These are phyloP conservation scores for Lotus japonicus DNA, from an alignment of 306 rosid genomes.

Conservation along the genomic window DNA sequence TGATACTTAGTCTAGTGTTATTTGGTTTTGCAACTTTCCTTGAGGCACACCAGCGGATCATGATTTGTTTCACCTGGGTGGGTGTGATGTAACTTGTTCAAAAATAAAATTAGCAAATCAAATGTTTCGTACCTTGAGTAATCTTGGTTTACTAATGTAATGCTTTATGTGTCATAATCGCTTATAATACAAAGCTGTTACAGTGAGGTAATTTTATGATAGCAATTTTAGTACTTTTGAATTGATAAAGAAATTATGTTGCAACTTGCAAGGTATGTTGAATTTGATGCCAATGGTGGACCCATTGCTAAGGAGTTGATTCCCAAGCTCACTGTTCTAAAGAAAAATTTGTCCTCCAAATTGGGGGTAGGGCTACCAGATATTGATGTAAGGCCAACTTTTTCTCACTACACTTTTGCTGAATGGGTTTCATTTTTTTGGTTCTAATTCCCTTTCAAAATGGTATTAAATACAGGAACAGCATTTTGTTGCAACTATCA, in stretches of 20 bases:
- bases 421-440: background rate
- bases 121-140: background rate
- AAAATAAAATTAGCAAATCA: background rate
- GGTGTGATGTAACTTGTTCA: background rate
- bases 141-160: background rate
- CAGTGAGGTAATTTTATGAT: background rate
- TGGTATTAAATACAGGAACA: conserved; percentile 37
- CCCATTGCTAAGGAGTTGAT: conserved; percentile 58
- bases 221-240: background rate
- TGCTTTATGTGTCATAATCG: background rate
- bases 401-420: background rate
- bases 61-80: background rate
- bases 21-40: background rate
- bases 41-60: background rate
- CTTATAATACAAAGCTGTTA: background rate
- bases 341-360: conserved; percentile 38
- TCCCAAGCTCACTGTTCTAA: conserved; percentile 41
- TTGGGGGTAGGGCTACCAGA: conserved; percentile 44
- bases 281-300: conserved; percentile 63
- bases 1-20: background rate
- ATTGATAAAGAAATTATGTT: conserved; percentile 15
- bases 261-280: conserved; percentile 54
- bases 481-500: conserved; percentile 38
- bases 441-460: conserved; percentile 18
- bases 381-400: conserved; percentile 46